Evolutionary conservation across 257 asterid genomes (phyloP), one percentile per base, ranked within the genome.

Genomic region (Thymus mandschuricus): DNA sequence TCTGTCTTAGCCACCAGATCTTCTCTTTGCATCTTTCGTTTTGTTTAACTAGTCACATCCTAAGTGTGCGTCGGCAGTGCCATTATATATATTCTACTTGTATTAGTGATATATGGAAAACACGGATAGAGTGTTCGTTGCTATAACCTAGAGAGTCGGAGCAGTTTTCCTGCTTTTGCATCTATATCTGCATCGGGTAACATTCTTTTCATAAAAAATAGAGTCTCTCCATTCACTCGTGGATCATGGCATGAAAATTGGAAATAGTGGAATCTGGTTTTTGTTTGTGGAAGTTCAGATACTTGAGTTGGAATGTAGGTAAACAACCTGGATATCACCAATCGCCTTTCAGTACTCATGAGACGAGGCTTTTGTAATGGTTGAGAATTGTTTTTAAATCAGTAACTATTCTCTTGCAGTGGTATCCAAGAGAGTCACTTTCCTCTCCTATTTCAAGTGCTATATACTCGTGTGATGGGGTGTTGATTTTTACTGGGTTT

Each of bases 401-500:
- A 56, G 43, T 70, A 30, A 13, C 68, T 29, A 50, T 70, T 66
- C 40, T 68, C 52, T 78, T 86, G 81, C 88, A 93, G 98, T 93
- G 98, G 98, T 79, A 91, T 74, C 98, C 98, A 40, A 86, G 98
- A 69, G 98, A 93, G 12, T 85, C 91, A 3, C 97, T 93, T 71
- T 86, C 94, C 28, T 85, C 96, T 10, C 68, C 92, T 13, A 79
- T 93, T 74, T 91, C 97, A 70, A 86, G 92, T 51, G 97, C 97
- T 60, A 86, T 91, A 84, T 91, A 93, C 80, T 93, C 97, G 0
- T 88, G 98, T 45, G 98, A 93, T 70, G 96, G 98, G 58, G 68
- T 86, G 76, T 60, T 81, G 82, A 72, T 93, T 63, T 79, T 87
- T 72, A 83, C 96, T 63, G 97, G 98, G 66, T 93, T 93, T 77